Evolutionary conservation across 805 yeast species (phyloP), one percentile per base, ranked within the genome.

Genomic region (Spathaspora arborariae): DNA sequence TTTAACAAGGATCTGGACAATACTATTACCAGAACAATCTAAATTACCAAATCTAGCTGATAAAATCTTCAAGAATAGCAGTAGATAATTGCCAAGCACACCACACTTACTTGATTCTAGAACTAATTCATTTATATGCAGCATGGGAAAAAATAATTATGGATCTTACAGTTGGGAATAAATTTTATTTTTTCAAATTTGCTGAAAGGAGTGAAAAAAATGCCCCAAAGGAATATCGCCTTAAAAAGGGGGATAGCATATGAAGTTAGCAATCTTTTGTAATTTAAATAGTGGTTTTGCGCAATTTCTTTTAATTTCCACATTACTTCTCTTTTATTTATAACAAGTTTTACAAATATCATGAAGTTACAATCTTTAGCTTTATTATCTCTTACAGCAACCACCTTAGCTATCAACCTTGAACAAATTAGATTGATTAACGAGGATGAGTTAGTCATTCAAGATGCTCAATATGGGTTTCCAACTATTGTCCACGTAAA

Each of bases 301-400:
- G 18, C 35, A 13, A 15, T 30, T 30, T 30, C 35, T 30, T 15
- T 30, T 10, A 7, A 13, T 7, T 13, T n/a, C 3, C 4, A 4
- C 18, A 13, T 30, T 30, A 6, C n/a, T 7, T 30, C 6, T 15
- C 18, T 30, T 30, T 30, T 8, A 8, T 30, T 7, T 15, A 8
- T 16, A 15, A 30, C 5, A n/a, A 30, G 18, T 8, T 30, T 30
- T 6, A 7, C n/a, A 39, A 22, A 21, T 22, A 24, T 24, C 27
- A 48, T 48, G 51, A 48, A 48, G 39, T 45, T 41, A n/a, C 49
- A 48, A 45, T 33, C 41, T 16, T 15, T 42, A 10, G 22, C 46
- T 13, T 35, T 44, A 22, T 30, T 42, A 11, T n/a, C 48, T 3
- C n/a, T 48, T 27, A 46, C 44, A 35, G 20, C 51, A 13, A 20